Conservation (phyloP, 352 stramenopile genomes). For the Globisporangium alternatum region DNA sequence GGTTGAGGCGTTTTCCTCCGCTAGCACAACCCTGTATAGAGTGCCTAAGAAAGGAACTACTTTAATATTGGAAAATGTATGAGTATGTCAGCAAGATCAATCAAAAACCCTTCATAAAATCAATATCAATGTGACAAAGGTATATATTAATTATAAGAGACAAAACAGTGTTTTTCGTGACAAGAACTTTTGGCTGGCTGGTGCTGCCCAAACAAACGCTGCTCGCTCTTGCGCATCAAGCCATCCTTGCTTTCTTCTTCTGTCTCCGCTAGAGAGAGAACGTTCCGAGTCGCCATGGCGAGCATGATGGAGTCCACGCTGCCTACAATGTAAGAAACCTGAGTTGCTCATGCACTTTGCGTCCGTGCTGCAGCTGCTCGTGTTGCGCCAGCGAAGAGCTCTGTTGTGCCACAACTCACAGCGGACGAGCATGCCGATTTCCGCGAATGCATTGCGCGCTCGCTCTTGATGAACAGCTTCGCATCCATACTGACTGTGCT, state of each 20-base stretch:
- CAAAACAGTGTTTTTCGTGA: background rate
- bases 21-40: background rate
- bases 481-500: background rate
- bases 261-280: background rate
- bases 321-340: slow-evolving; percentile 61
- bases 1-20: slow-evolving; percentile 3
- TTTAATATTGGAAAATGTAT: background rate
- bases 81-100: background rate
- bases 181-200: slow-evolving; percentile 23
- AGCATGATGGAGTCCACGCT: slow-evolving; percentile 70
- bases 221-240: slow-evolving; percentile 6
- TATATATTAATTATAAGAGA: background rate
- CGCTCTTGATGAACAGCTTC: background rate
- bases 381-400: background rate
- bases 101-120: background rate
- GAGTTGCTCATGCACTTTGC: background rate
- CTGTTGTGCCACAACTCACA: background rate
- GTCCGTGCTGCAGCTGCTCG: background rate
- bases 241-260: slow-evolving; percentile 10
- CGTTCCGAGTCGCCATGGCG: slow-evolving; percentile 22
- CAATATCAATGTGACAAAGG: background rate
- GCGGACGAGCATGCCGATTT: too few species aligned
- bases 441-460: background rate
- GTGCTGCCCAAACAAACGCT: slow-evolving; percentile 13
- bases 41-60: background rate